A percentile compares a stretch with the other conserved stretches of the same genome.
Evolutionary conservation across 2,329 filamentous ascomycete species (phyloP).

Genomic region (Sporothrix inflata): DNA sequence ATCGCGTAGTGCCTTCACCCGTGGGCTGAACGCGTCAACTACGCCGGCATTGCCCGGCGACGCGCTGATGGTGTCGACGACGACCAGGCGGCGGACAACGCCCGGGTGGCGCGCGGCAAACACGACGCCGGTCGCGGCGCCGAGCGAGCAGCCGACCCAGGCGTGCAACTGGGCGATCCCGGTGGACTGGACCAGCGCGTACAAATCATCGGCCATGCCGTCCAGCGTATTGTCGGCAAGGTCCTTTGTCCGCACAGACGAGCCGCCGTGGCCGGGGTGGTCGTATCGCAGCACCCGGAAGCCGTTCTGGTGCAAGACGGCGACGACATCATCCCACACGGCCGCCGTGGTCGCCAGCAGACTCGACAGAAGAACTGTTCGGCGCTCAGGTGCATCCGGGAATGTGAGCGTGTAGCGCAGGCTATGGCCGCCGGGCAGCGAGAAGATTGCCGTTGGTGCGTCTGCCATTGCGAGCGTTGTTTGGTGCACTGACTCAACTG

Average conservation of each 20-base stretch:
- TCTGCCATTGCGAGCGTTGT: neutral
- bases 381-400: conserved; percentile 29
- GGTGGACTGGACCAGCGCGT: conserved; percentile 40
- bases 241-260: conserved; percentile 40
- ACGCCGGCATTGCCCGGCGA: conserved; percentile 44
- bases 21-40: conserved; percentile 43
- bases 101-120: conserved; percentile 47
- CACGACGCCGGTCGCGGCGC: conserved; percentile 46
- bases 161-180: conserved; percentile 41
- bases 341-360: conserved; percentile 44
- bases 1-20: conserved; percentile 42
- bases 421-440: conserved; percentile 25
- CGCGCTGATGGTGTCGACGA: conserved; percentile 48
- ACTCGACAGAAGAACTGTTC: conserved; percentile 47
- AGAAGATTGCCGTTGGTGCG: neutral
- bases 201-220: conserved; percentile 45
- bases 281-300: conserved; percentile 49
- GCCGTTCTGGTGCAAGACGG: conserved; percentile 41
- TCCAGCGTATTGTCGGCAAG: conserved; percentile 45
- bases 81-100: conserved; percentile 44
- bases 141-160: conserved; percentile 53
- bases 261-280: conserved; percentile 49
- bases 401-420: conserved; percentile 27
- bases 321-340: conserved; percentile 48
- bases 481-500: neutral